A percentile compares a stretch with the other conserved stretches of the same genome.
phyloP scores from a whole-genome alignment of 1,139 yeast species.

The Hansenula sp. region DNA sequence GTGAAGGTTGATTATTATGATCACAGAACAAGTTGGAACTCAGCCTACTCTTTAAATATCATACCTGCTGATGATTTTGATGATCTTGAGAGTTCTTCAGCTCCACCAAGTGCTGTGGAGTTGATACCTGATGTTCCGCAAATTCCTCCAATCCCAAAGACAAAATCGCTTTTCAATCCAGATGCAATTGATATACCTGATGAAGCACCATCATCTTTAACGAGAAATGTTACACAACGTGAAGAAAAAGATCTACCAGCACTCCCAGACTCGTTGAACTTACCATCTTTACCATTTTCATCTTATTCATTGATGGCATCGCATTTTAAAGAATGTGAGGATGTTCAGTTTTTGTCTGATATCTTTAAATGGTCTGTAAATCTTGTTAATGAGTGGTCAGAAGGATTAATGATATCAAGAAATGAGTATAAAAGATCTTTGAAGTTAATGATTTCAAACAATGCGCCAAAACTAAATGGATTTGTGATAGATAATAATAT shows the following conservation, averaged over 20 bases:
- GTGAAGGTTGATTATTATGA: conserved; percentile 19
- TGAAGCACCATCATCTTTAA: neutral
- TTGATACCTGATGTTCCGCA: neutral
- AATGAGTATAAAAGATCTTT: conserved; percentile 50
- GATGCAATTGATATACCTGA: neutral
- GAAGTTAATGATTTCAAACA: conserved; percentile 45
- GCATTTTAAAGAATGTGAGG: conserved; percentile 44
- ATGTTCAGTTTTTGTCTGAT: conserved; percentile 46
- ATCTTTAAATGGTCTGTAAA: conserved; percentile 48
- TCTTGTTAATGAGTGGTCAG: conserved; percentile 34
- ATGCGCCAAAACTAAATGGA: conserved; percentile 46
- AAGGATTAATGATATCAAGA: conserved; percentile 37
- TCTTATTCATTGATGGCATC: conserved; percentile 44
- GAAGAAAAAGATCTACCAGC: conserved; percentile 39
- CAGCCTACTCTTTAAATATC: conserved; percentile 18
- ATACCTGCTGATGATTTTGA: conserved; percentile 3
- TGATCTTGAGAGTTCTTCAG: neutral
- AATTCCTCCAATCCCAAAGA: conserved; percentile 1
- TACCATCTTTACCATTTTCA: conserved; percentile 56
- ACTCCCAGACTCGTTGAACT: conserved; percentile 41
- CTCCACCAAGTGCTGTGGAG: neutral
- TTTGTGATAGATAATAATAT: conserved; percentile 56
- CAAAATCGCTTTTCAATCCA: neutral
- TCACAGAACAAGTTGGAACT: conserved; percentile 22
- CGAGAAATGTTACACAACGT: conserved; percentile 3